phyloP scores from a whole-genome alignment of 78 protist species.

The Isochrysis galbana region DNA sequence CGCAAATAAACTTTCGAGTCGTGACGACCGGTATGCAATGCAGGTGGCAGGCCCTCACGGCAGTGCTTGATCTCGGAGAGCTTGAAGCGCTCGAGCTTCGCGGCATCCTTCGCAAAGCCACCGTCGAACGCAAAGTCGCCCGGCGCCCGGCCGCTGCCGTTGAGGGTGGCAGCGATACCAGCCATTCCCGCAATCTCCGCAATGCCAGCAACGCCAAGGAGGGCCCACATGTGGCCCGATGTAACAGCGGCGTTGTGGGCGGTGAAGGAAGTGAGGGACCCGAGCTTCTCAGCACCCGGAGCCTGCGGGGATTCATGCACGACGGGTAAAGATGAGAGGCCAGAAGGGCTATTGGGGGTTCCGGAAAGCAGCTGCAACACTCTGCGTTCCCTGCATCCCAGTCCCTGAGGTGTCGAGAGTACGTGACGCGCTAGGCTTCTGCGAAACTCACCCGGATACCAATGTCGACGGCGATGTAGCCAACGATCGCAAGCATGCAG shows the following conservation, averaged over 20 bases:
- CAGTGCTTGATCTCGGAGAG: background rate
- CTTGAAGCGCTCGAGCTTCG: background rate
- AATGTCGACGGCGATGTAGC: background rate
- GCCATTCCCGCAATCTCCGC: no score
- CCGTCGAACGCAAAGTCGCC: background rate
- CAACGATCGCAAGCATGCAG: conserved; percentile 32
- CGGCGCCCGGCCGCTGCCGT: background rate
- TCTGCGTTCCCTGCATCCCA: no score
- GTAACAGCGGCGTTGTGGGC: background rate
- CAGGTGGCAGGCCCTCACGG: background rate
- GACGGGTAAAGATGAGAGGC: no score
- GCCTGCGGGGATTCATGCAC: no score
- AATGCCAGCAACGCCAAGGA: background rate
- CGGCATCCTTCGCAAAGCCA: background rate
- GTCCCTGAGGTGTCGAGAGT: no score
- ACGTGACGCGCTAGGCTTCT: no score
- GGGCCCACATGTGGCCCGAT: background rate
- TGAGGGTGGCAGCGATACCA: background rate
- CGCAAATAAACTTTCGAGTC: no score
- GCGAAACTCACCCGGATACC: background rate
- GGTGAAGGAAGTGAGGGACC: background rate
- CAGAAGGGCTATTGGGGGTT: no score
- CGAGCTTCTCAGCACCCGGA: no score
- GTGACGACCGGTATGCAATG: no score
- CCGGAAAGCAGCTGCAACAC: no score